Conservation (phyloP, 257 asterid genomes). For the Rubia yunnanensis region DNA sequence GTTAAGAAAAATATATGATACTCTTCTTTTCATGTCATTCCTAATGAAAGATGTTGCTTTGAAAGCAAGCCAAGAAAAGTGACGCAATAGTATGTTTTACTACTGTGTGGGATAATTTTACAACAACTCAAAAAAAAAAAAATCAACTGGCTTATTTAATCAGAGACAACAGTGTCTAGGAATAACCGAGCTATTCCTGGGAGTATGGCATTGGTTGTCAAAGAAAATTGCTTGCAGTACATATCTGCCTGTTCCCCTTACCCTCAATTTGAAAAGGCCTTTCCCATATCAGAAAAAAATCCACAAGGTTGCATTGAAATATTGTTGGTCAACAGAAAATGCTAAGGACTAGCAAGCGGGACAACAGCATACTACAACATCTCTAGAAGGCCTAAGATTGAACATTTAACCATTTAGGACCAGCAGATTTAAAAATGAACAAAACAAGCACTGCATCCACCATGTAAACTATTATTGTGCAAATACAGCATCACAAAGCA, state of each 20-base stretch:
- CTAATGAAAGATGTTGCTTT: not conserved
- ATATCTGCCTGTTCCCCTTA: too few relatives aligned
- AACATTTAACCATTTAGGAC: not conserved
- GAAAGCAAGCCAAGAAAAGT: not conserved
- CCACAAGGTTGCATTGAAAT: not conserved
- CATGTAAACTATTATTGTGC: not conserved
- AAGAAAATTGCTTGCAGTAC: too few relatives aligned
- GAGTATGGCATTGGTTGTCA: too few relatives aligned
- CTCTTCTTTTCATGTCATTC: too few relatives aligned
- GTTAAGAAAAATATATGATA: too few relatives aligned
- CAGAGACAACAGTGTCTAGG: not conserved
- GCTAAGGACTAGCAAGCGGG: not conserved
- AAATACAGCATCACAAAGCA: slow-evolving; percentile 6
- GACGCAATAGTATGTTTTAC: not conserved
- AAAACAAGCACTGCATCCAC: not conserved
- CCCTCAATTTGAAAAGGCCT: too few relatives aligned
- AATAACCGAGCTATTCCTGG: not conserved
- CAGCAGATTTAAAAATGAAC: not conserved
- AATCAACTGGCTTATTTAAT: not conserved
- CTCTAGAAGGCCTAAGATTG: not conserved
- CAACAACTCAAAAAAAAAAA: not conserved
- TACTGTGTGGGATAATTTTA: not conserved
- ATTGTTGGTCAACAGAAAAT: not conserved
- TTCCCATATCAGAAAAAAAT: too few relatives aligned
- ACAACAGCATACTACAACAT: not conserved